phyloP scores from a whole-genome alignment of 352 stramenopile genomes.

The Pilasporangium apinafurcum region DNA sequence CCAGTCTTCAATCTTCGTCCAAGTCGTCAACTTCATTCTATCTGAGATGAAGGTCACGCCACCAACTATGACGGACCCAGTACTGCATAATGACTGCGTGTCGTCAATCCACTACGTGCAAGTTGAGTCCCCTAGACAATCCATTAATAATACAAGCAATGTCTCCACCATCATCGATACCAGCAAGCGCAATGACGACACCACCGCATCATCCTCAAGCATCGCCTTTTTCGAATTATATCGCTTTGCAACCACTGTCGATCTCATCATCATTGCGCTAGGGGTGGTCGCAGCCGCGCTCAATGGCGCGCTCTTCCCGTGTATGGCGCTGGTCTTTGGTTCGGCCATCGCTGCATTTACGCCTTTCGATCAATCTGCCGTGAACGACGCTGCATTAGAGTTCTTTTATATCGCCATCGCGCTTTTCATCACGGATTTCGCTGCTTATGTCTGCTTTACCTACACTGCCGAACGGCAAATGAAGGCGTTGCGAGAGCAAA shows the following conservation, averaged over 20 bases:
- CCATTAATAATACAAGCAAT: background rate
- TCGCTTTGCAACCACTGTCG: conserved; percentile 15
- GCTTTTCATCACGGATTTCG: conserved; percentile 24
- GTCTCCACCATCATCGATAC: no score
- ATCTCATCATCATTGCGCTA: conserved; percentile 10
- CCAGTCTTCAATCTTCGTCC: no score
- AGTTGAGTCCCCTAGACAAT: background rate
- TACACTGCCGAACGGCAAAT: conserved; percentile 28
- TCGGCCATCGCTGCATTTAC: conserved; percentile 32
- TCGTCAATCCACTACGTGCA: conserved; percentile 3
- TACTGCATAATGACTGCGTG: no score
- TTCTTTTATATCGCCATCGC: conserved; percentile 18
- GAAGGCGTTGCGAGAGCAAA: conserved; percentile 15
- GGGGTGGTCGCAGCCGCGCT: conserved; percentile 9
- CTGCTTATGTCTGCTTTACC: conserved; percentile 16
- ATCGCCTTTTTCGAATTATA: conserved; percentile 20
- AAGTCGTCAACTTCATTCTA: no score
- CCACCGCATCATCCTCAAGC: conserved; percentile 1
- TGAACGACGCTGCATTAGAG: conserved; percentile 19
- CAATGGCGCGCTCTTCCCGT: conserved; percentile 22
- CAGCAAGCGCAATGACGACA: background rate
- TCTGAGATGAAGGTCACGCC: no score
- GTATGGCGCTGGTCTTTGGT: conserved; percentile 33
- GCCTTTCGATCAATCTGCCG: conserved; percentile 6
- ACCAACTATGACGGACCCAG: no score